Evolutionary conservation across 2,329 filamentous ascomycete species (phyloP).

Genomic region (Akanthomyces dipterigenus): DNA sequence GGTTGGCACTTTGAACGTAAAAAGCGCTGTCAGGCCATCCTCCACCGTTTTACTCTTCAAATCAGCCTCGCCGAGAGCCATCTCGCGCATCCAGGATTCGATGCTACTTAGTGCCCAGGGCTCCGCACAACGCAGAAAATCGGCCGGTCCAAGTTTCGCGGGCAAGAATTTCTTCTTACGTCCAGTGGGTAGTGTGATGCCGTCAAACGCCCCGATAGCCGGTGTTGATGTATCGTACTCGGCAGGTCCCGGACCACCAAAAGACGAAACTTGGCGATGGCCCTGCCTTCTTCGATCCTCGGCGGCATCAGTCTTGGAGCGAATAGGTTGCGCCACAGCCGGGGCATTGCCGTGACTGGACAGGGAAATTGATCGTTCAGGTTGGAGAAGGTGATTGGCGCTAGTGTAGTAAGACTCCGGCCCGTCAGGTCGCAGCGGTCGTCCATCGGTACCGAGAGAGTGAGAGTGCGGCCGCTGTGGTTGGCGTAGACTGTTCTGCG

Average conservation of each 20-base stretch:
- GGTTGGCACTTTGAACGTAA: slow-evolving; percentile 90
- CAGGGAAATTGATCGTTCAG: slow-evolving; percentile 73
- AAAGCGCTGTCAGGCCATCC: slow-evolving; percentile 80
- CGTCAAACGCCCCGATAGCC: slow-evolving; percentile 61
- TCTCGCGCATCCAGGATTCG: slow-evolving; percentile 75
- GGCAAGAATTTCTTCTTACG: slow-evolving; percentile 80
- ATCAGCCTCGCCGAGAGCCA: slow-evolving; percentile 88
- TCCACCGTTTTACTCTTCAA: slow-evolving; percentile 77
- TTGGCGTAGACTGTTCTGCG: slow-evolving; percentile 33
- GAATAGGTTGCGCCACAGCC: slow-evolving; percentile 69
- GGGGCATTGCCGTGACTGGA: slow-evolving; percentile 77
- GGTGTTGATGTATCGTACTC: slow-evolving; percentile 51
- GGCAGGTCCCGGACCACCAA: slow-evolving; percentile 45
- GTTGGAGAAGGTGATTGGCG: slow-evolving; percentile 33
- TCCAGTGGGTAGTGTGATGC: slow-evolving; percentile 74
- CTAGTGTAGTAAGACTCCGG: slow-evolving; percentile 44
- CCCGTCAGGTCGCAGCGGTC: slow-evolving; percentile 30
- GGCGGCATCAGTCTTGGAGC: slow-evolving; percentile 91
- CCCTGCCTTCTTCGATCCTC: slow-evolving; percentile 54
- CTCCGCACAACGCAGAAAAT: slow-evolving; percentile 79
- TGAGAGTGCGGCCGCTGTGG: slow-evolving; percentile 43
- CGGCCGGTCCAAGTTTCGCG: slow-evolving; percentile 69
- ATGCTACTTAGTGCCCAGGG: slow-evolving; percentile 93
- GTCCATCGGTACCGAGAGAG: slow-evolving; percentile 42
- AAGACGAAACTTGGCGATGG: slow-evolving; percentile 42